A percentile compares a stretch with the other conserved stretches of the same genome.
phyloP scores from a whole-genome alignment of 768 basidiomycete species.

The Kwoniella botswanensis region DNA sequence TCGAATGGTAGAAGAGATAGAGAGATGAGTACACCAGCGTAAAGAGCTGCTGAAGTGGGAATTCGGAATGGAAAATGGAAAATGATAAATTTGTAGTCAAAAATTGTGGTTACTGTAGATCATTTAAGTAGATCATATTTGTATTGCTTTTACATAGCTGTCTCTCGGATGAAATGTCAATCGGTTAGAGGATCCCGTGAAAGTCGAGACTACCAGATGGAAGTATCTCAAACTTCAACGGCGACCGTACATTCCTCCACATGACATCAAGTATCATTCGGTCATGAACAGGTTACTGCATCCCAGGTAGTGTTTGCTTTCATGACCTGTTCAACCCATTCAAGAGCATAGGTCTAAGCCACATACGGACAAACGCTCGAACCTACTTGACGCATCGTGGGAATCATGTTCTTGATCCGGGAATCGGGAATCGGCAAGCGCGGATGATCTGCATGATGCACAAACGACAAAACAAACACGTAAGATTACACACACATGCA shows the following conservation, averaged over 20 bases:
- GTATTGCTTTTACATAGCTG: constrained; percentile 1
- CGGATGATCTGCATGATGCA: no score
- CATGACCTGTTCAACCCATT: not conserved
- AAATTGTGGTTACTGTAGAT: no score
- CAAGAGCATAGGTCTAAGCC: not conserved
- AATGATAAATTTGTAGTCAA: not conserved
- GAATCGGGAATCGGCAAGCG: no score
- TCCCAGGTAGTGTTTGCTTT: not conserved
- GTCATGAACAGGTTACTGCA: not conserved
- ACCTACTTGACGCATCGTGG: not conserved
- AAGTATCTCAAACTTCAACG: not conserved
- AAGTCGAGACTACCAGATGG: no score
- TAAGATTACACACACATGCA: no score
- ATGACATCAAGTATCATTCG: not conserved
- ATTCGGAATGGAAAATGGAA: not conserved
- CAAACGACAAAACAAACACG: no score
- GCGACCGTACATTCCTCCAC: not conserved
- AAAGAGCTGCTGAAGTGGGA: not conserved
- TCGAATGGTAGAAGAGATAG: constrained; percentile 13
- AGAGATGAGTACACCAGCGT: constrained; percentile 1
- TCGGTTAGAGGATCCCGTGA: no score
- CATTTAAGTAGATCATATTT: not conserved
- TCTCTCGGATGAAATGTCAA: not conserved
- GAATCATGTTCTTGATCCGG: not conserved
- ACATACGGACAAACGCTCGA: no score